Evolutionary conservation across 768 basidiomycete species (phyloP), one percentile per base, ranked within the genome.

Genomic region (Neoboletus brunneissimus): DNA sequence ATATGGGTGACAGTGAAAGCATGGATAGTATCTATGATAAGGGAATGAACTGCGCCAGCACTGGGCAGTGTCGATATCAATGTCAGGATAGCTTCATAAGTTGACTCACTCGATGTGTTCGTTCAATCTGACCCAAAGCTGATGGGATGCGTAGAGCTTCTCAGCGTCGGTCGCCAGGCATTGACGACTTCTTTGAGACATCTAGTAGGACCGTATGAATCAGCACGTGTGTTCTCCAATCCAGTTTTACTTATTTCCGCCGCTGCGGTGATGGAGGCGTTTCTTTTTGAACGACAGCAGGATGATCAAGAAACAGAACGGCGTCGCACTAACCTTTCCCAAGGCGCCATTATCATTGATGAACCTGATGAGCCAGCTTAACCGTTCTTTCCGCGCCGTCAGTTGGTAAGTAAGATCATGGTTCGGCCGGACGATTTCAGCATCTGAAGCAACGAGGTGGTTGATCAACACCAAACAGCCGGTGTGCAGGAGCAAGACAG

Each of bases 301-400:
- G 22, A 11, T 29, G 32, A 29, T 25, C 38, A 27, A 48, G 22
- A 43, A 42, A 29, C 11, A 0, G 12, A 41, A 38, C 22, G 12
- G 56, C 20, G 12, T 27, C 31, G 20, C 22, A 54, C 73, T 60
- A 32, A 89, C 93, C 79, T 90, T 92, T 38, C 75, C 76, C 35
- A 95, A 75, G 6, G 87, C 87, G 0, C 82, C 86, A 69, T 96
- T 96, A 51, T 91, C 87, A 44, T 93, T 90, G 64, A 97, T 89
- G 68, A 94, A 96, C 25, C 79, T 80, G 61, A 96, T 90, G n/a
- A 98, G 77, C 80, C 90, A 92, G 52, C 83, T 85, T 29, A 95
- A 74, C 37, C 91, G 77, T 53, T 88, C 85, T 65, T 87, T 87
- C 29, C 91, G 82, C 40, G 83, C 84, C 5, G 79, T 80, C 60